Conservation (phyloP, 2,329 filamentous ascomycete species). For the Penicillium sclerotigenum region DNA sequence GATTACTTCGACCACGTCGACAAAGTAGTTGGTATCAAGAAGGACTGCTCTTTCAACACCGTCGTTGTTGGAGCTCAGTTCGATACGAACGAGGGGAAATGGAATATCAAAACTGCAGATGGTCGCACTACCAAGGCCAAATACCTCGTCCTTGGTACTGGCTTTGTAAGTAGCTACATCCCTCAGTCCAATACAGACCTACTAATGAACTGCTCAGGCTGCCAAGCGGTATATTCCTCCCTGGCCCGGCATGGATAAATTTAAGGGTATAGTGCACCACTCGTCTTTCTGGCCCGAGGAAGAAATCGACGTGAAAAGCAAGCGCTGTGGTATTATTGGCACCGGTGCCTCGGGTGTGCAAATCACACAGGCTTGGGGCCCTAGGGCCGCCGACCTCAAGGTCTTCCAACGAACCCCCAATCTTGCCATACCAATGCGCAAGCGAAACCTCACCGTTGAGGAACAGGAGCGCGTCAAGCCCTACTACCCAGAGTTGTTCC, state of each 20-base stretch:
- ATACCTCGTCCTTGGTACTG: conserved; percentile 49
- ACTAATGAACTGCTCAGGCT: conserved; percentile 13
- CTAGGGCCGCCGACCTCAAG: conserved; percentile 50
- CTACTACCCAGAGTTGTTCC: conserved; percentile 53
- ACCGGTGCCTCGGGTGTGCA: conserved; percentile 56
- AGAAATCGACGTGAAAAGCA: conserved; percentile 45
- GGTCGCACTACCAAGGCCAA: conserved; percentile 41
- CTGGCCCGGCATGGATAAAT: conserved; percentile 41
- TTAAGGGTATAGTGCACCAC: conserved; percentile 54
- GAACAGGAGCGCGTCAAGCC: conserved; percentile 51
- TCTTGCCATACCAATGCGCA: conserved; percentile 60
- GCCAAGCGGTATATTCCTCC: conserved; percentile 45
- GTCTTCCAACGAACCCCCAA: conserved; percentile 69
- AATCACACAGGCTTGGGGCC: conserved; percentile 58
- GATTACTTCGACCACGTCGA: conserved; percentile 50
- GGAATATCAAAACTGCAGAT: conserved; percentile 46
- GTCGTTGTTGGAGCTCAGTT: conserved; percentile 45
- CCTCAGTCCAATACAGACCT: background rate
- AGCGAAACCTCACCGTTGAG: conserved; percentile 46
- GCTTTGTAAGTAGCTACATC: conserved; percentile 33
- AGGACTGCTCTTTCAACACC: conserved; percentile 46
- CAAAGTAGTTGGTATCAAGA: conserved; percentile 43
- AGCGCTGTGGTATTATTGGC: conserved; percentile 54
- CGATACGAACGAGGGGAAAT: conserved; percentile 36
- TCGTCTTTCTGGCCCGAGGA: conserved; percentile 55